Conservation (phyloP, 2,329 filamentous ascomycete species). For the Corynespora cassiicola region DNA sequence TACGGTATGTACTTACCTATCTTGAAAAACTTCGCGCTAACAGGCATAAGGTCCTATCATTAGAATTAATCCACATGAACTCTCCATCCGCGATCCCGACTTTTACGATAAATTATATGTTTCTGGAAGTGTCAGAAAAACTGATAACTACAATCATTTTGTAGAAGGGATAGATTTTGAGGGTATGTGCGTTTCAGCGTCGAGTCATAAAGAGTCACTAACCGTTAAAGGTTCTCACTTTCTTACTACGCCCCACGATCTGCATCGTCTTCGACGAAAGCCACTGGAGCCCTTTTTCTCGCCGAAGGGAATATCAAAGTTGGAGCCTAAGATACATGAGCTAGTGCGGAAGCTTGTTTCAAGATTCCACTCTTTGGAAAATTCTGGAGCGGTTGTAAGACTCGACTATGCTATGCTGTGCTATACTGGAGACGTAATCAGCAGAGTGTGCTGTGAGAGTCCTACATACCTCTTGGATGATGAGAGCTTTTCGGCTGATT, state of each 20-base stretch:
- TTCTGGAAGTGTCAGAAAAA: conserved; percentile 13
- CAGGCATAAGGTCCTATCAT: conserved; percentile 30
- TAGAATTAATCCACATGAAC: conserved; percentile 33
- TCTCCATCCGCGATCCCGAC: conserved; percentile 28
- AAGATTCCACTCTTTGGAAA: conserved; percentile 11
- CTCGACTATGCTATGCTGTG: conserved; percentile 19
- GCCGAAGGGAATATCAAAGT: conserved; percentile 15
- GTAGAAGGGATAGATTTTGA: conserved; percentile 28
- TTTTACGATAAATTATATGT: conserved; percentile 34
- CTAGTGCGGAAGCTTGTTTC: conserved; percentile 13
- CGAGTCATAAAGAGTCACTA: too few relatives aligned
- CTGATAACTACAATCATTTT: conserved; percentile 24
- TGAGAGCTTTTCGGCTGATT: conserved; percentile 14
- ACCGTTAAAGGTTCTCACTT: conserved; percentile 22
- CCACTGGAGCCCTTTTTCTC: conserved; percentile 39
- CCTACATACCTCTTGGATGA: conserved; percentile 14
- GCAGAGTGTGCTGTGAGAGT: conserved; percentile 21
- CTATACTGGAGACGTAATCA: conserved; percentile 35
- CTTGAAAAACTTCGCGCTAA: conserved; percentile 2
- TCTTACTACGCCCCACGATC: conserved; percentile 26
- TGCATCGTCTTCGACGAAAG: conserved; percentile 30
- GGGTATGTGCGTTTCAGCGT: conserved; percentile 7
- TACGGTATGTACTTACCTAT: conserved; percentile 24
- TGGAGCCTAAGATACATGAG: conserved; percentile 26
- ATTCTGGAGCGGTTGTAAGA: conserved; percentile 17